Conservation (phyloP, 768 basidiomycete species). For the Boletus edulis region DNA sequence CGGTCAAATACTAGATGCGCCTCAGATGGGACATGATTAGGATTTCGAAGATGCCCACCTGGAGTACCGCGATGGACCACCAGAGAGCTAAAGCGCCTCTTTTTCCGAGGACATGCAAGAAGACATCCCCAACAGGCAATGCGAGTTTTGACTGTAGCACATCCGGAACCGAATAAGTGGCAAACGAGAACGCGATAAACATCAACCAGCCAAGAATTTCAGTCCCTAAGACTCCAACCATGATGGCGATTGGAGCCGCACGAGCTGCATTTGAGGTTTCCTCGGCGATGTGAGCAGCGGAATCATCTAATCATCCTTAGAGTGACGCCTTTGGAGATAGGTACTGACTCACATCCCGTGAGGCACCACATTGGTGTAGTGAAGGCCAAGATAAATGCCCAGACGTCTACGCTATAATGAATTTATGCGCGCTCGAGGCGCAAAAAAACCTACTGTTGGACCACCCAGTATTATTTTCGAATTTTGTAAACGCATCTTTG, state of each 20-base stretch:
- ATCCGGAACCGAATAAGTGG: slow-evolving; percentile 37
- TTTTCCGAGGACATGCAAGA: slow-evolving; percentile 37
- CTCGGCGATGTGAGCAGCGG: slow-evolving; percentile 46
- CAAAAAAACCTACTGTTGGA: slow-evolving; percentile 9
- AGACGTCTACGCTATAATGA: slow-evolving; percentile 8
- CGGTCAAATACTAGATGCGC: slow-evolving; percentile 35
- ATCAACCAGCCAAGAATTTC: slow-evolving; percentile 42
- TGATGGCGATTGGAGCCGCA: slow-evolving; percentile 45
- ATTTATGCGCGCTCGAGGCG: background rate
- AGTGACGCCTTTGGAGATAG: background rate
- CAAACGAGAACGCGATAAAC: slow-evolving; percentile 43
- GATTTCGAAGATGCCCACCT: slow-evolving; percentile 23
- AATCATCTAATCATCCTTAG: slow-evolving; percentile 35
- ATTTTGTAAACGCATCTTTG: slow-evolving; percentile 19
- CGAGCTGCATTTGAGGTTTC: slow-evolving; percentile 41
- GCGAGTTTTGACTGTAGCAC: slow-evolving; percentile 33
- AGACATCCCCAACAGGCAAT: slow-evolving; percentile 43
- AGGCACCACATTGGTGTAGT: slow-evolving; percentile 26
- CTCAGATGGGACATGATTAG: slow-evolving; percentile 1
- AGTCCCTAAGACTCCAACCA: slow-evolving; percentile 39
- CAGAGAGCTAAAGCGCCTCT: slow-evolving; percentile 43
- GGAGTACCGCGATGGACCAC: slow-evolving; percentile 43
- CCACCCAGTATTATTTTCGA: slow-evolving; percentile 28
- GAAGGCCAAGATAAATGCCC: slow-evolving; percentile 26
- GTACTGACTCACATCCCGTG: slow-evolving; percentile 9